Base-by-base conservation (phyloP, 2,329 filamentous ascomycete species). In the Colletotrichum orbiculare region DNA sequence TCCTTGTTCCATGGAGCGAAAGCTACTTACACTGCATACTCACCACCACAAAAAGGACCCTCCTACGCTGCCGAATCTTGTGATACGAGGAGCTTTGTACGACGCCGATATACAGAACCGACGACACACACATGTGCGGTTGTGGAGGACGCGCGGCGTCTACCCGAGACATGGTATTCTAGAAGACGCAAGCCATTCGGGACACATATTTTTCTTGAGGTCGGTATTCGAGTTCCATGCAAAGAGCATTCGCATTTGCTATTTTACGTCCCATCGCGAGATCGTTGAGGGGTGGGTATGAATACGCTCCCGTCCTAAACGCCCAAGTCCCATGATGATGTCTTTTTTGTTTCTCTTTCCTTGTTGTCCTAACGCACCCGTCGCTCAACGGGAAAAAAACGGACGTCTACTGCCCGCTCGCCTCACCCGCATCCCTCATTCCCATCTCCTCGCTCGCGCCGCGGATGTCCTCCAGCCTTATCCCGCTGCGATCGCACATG, bases 401-500 rank as follows among this genome's bases (percentile, higher is more conserved):
- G 13, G 34, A 13, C 2, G 15, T 39, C 39, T 13, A 48, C 35
- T 34, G 10, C n/a, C 68, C 71, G 45, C 47, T 60, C 42, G 50
- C 48, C 43, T 54, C 66, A 43, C 38, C 60, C 53, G 54, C 55
- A 68, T 48, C 33, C 33, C 45, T 45, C 10, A 35, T 15, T 3
- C 70, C 71, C 63, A 80, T 59, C 62, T 75, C 78, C 25, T 76
- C 77, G 67, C 70, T 77, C 7, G 84, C 84, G 0, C 72, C 74
- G 11, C 72, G 70, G n/a, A 88, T 86, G 66, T 89, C 86, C 69
- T 86, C 85, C 0, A 76, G 71, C 10, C 85, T 75, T 59, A 97
- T 96, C 1, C 93, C 93, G 73, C 92, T 94, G 54, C 92, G 83
- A 48, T 97, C 93, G 74, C 94, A 97, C 94, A 97, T 97, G 41